Evolutionary conservation across 495 filamentous ascomycete species (phyloP).

Genomic region (Aeminium ludgeri): DNA sequence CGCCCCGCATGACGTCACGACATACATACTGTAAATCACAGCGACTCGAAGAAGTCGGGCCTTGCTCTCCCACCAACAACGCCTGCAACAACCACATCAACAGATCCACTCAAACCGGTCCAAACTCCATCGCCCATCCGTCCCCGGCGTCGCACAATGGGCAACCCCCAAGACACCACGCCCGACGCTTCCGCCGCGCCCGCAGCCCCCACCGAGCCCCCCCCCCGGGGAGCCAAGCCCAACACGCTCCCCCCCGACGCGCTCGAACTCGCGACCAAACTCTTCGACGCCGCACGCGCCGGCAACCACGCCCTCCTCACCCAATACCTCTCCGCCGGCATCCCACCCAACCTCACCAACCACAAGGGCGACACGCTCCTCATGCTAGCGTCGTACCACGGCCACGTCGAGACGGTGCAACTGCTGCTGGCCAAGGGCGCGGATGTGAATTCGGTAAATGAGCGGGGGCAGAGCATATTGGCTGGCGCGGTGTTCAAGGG

Average conservation of each 20-base stretch:
- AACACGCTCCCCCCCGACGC: constrained; percentile 26
- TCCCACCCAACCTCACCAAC: constrained; percentile 28
- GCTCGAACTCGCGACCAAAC: constrained; percentile 26
- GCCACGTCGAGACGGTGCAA: constrained; percentile 18
- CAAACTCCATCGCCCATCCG: too few relatives aligned
- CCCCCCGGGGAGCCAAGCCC: too few relatives aligned
- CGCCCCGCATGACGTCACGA: too few relatives aligned
- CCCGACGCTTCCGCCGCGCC: too few relatives aligned
- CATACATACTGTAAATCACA: too few relatives aligned
- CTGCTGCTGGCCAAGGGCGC: constrained; percentile 21
- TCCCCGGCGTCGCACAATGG: too few relatives aligned
- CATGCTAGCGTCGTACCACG: constrained; percentile 28
- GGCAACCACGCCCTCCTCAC: constrained; percentile 18
- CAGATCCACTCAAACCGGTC: too few relatives aligned
- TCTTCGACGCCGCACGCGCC: constrained; percentile 26
- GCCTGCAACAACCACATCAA: too few relatives aligned
- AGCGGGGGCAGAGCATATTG: constrained; percentile 24
- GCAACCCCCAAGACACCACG: too few relatives aligned
- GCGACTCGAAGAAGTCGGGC: too few relatives aligned
- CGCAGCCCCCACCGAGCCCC: too few relatives aligned
- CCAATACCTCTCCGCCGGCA: constrained; percentile 24
- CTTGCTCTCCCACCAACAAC: too few relatives aligned
- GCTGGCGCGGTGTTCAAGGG: constrained; percentile 31
- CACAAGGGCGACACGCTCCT: constrained; percentile 26
- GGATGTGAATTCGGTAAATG: constrained; percentile 26